phyloP scores from a whole-genome alignment of 2,329 filamentous ascomycete genomes.

The Setomelanomma holmii region DNA sequence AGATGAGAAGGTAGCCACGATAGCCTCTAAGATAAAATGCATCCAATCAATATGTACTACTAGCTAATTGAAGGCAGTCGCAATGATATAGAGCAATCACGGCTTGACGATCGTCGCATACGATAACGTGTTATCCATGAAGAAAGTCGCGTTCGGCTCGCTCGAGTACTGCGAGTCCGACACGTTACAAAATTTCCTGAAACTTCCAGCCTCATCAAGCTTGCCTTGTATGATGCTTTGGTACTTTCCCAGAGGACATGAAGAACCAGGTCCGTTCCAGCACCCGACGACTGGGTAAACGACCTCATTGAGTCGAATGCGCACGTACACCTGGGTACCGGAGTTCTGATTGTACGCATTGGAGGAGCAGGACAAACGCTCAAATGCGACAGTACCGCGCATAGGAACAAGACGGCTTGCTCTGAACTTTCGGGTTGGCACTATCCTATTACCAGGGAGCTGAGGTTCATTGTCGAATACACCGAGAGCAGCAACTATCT shows the following conservation, averaged over 20 bases:
- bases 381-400: constrained; percentile 70
- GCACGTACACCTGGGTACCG: constrained; percentile 55
- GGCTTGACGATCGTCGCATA: constrained; percentile 33
- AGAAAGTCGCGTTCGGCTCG: constrained; percentile 33
- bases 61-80: no score
- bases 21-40: no score
- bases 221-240: constrained; percentile 54
- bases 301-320: constrained; percentile 68
- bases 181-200: constrained; percentile 54
- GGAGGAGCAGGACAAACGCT: constrained; percentile 63
- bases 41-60: no score
- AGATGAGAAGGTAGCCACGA: neutral
- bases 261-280: constrained; percentile 59
- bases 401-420: constrained; percentile 66
- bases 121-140: constrained; percentile 33
- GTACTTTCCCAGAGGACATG: constrained; percentile 41
- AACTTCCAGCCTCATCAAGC: constrained; percentile 57
- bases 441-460: constrained; percentile 58
- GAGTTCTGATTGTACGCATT: constrained; percentile 12
- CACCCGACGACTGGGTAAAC: constrained; percentile 67
- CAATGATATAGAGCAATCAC: constrained; percentile 5
- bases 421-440: constrained; percentile 60
- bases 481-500: constrained; percentile 66
- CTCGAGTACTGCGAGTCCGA: constrained; percentile 24
- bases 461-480: constrained; percentile 65